Evolutionary conservation across 1,284 basidiomycete genomes (phyloP).

Genomic region (Ceratobasidium sp.): DNA sequence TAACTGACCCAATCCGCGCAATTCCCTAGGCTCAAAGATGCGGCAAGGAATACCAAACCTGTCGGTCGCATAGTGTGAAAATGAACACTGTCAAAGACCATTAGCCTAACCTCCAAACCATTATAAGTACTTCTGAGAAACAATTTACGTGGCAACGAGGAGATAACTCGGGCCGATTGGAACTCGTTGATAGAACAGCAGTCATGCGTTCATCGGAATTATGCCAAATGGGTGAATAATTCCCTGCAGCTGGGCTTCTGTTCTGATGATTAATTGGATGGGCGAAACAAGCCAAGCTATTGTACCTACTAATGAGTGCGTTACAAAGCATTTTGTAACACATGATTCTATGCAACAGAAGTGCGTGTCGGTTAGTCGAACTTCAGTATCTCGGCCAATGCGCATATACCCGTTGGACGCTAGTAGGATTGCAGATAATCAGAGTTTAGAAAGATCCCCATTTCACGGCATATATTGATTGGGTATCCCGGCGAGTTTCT

Average conservation of each 20-base stretch:
- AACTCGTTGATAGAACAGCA: background rate
- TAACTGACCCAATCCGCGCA: slow-evolving; percentile 10
- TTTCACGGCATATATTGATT: no score
- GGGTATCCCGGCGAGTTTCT: no score
- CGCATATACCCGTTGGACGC: no score
- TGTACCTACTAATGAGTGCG: no score
- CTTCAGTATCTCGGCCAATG: no score
- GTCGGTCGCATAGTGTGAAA: background rate
- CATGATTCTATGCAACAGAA: no score
- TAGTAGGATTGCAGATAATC: no score
- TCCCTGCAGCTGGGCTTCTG: background rate
- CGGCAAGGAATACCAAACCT: background rate
- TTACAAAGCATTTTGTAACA: no score
- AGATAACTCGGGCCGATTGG: background rate
- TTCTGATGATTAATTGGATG: background rate
- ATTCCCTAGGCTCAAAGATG: background rate
- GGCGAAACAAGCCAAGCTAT: no score
- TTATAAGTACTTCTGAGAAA: background rate
- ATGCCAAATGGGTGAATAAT: background rate
- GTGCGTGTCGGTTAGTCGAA: no score
- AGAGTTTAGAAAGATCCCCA: no score
- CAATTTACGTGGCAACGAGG: background rate
- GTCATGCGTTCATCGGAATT: background rate
- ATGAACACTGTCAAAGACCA: no score
- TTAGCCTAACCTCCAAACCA: background rate